These are phyloP conservation scores for Przewalskia tangutica DNA, from an alignment of 257 asterid genomes.

Conservation along the genomic window DNA sequence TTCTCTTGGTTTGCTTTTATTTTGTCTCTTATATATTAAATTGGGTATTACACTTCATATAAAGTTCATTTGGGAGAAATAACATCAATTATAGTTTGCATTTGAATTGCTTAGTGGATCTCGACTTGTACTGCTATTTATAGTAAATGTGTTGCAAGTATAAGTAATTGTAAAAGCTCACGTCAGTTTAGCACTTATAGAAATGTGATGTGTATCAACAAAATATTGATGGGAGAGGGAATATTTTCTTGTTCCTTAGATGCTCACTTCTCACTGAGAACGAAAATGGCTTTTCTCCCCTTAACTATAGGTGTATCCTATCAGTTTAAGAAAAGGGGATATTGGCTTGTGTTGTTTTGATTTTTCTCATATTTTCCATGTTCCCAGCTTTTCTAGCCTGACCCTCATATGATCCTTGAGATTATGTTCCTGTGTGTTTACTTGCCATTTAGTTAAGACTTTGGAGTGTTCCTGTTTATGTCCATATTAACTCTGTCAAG, in stretches of 20 bases:
- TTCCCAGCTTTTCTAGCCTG: too few species aligned
- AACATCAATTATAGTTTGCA: background rate
- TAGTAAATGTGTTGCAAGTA: background rate
- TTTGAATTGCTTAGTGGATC: background rate
- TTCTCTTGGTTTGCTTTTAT: background rate
- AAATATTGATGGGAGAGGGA: background rate
- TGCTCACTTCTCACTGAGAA: background rate
- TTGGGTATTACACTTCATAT: background rate
- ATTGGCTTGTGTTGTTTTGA: too few species aligned
- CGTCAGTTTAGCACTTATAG: background rate
- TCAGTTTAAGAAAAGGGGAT: too few species aligned
- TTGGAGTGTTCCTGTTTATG: too few species aligned
- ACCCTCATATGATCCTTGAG: too few species aligned
- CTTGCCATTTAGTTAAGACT: too few species aligned
- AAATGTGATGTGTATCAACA: background rate
- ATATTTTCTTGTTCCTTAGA: background rate
- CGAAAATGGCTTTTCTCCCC: too few species aligned
- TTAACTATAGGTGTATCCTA: too few species aligned
- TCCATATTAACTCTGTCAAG: too few species aligned
- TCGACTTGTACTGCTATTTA: background rate
- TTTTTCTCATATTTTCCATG: too few species aligned
- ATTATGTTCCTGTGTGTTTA: too few species aligned
- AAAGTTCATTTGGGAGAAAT: background rate
- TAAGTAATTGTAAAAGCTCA: background rate
- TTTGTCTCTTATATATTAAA: background rate